These are phyloP conservation scores for Gyromitra esculenta DNA, from an alignment of 2,329 filamentous ascomycete genomes.

Conservation along the genomic window DNA sequence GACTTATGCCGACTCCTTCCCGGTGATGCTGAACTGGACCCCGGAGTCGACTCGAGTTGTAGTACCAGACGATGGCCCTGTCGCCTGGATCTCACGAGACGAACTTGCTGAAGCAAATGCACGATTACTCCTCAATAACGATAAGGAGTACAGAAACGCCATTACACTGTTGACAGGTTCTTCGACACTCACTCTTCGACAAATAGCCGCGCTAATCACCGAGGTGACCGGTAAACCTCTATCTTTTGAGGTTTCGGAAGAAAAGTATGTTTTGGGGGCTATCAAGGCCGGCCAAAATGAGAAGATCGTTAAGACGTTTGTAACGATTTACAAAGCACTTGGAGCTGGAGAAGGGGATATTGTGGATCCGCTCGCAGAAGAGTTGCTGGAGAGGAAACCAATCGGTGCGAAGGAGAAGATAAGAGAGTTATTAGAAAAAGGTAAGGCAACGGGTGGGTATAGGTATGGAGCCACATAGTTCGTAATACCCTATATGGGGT, in stretches of 20 bases:
- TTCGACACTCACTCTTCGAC: constrained; percentile 29
- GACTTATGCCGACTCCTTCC: constrained; percentile 69
- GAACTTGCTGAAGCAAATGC: constrained; percentile 68
- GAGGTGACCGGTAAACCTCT: constrained; percentile 46
- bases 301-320: constrained; percentile 39
- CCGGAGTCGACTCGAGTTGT: constrained; percentile 60
- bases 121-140: constrained; percentile 58
- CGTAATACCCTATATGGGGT: constrained; percentile 6
- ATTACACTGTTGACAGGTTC: constrained; percentile 29
- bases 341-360: constrained; percentile 37
- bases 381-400: constrained; percentile 44
- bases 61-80: constrained; percentile 64
- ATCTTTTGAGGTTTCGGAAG: constrained; percentile 36
- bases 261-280: constrained; percentile 41
- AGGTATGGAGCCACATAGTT: constrained; percentile 31
- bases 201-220: constrained; percentile 32
- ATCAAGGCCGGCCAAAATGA: constrained; percentile 37
- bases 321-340: constrained; percentile 43
- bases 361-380: constrained; percentile 34
- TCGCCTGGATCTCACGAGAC: constrained; percentile 67
- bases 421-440: constrained; percentile 35
- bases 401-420: constrained; percentile 35
- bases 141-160: constrained; percentile 33
- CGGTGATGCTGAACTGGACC: constrained; percentile 67
- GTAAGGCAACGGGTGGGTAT: constrained; percentile 24